These are phyloP conservation scores for Canavalia ensiformis DNA, from an alignment of 306 rosid species.

Conservation along the genomic window DNA sequence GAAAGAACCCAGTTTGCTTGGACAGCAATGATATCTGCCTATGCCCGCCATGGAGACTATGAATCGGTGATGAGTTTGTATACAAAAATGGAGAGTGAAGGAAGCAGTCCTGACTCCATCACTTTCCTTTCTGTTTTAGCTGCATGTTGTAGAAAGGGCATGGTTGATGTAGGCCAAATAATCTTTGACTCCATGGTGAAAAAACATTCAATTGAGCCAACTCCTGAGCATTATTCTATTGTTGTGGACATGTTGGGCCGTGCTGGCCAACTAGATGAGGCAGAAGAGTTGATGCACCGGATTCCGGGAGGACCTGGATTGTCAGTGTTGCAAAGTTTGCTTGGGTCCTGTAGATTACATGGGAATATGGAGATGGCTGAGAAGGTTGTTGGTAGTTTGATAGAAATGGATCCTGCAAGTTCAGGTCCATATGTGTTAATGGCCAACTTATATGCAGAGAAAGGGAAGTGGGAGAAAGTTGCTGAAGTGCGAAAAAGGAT, in stretches of 20 bases:
- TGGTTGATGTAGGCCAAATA: slow-evolving; percentile 69
- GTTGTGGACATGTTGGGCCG: slow-evolving; percentile 93
- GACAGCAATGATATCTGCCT: slow-evolving; percentile 84
- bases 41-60: slow-evolving; percentile 77
- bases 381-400: slow-evolving; percentile 57
- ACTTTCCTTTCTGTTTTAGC: slow-evolving; percentile 78
- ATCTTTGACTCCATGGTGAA: slow-evolving; percentile 69
- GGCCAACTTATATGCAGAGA: slow-evolving; percentile 84
- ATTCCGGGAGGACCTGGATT: slow-evolving; percentile 77
- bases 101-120: slow-evolving; percentile 67
- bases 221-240: slow-evolving; percentile 73
- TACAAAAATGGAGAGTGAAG: slow-evolving; percentile 69
- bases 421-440: slow-evolving; percentile 77
- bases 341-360: slow-evolving; percentile 78
- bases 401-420: slow-evolving; percentile 73
- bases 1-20: slow-evolving; percentile 70
- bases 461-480: slow-evolving; percentile 88
- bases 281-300: slow-evolving; percentile 63
- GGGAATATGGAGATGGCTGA: slow-evolving; percentile 84
- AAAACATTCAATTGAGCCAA: slow-evolving; percentile 68
- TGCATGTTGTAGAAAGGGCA: slow-evolving; percentile 84
- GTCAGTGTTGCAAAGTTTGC: slow-evolving; percentile 79
- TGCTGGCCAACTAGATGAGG: slow-evolving; percentile 72
- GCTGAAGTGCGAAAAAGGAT: slow-evolving; percentile 73
- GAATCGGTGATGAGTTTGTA: slow-evolving; percentile 70